A percentile compares a stretch with the other conserved stretches of the same genome.
Evolutionary conservation across 768 basidiomycete species (phyloP).

Genomic region (Psilocybe sp.): DNA sequence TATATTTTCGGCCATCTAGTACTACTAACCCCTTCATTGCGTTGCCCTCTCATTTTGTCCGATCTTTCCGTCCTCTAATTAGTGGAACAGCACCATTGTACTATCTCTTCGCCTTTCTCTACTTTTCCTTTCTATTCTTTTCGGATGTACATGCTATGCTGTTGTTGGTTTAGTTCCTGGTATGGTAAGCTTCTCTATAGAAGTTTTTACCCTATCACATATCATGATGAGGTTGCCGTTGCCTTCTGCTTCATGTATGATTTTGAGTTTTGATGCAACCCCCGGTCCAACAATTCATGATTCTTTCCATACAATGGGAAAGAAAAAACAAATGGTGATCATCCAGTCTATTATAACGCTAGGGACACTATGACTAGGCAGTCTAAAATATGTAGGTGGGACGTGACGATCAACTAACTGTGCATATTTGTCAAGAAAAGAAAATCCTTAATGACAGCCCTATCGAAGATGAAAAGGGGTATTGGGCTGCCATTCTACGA

Average conservation of each 20-base stretch:
- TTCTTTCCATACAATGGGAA: no score
- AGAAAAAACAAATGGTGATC: not conserved
- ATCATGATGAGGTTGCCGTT: not conserved
- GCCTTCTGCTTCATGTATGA: no score
- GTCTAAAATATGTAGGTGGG: slow-evolving; percentile 12
- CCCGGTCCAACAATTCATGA: no score
- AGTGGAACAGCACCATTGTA: not conserved
- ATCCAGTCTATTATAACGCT: slow-evolving; percentile 10
- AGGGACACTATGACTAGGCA: slow-evolving; percentile 13
- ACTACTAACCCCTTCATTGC: slow-evolving; percentile 1
- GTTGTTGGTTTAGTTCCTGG: not conserved
- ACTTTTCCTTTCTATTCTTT: not conserved
- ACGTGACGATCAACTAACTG: slow-evolving; percentile 8
- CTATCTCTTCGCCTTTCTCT: not conserved
- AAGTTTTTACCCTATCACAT: not conserved
- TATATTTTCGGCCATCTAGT: not conserved
- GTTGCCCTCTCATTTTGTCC: slow-evolving; percentile 1
- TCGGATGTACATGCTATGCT: slow-evolving; percentile 15
- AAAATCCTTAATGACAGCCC: slow-evolving; percentile 10
- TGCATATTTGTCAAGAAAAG: not conserved
- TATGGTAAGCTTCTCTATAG: not conserved
- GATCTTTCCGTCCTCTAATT: not conserved
- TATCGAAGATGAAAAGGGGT: slow-evolving; percentile 6
- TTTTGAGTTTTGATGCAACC: no score
- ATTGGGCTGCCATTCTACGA: slow-evolving; percentile 7